These are phyloP conservation scores for Lithocarpus polystachyus DNA, from an alignment of 306 rosid genomes.

Conservation along the genomic window DNA sequence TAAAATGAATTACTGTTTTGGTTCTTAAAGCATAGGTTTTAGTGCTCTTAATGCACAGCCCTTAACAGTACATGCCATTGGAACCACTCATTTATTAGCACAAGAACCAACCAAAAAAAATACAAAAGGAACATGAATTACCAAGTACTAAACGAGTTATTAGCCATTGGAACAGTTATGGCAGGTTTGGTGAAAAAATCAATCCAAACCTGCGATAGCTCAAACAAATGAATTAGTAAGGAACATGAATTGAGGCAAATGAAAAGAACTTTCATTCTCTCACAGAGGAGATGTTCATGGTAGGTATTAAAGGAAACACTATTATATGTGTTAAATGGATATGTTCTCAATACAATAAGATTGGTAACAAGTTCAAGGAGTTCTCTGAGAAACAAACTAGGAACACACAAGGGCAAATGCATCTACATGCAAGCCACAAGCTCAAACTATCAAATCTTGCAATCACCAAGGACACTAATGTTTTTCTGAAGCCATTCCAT, in stretches of 20 bases:
- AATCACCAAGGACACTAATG: conserved; percentile 32
- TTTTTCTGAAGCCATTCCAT: conserved; percentile 40
- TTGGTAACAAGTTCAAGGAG: neutral
- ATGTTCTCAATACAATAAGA: conserved; percentile 13
- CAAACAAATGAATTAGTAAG: neutral
- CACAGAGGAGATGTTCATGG: neutral
- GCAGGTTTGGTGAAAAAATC: neutral
- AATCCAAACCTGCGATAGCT: neutral
- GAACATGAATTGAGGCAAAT: neutral
- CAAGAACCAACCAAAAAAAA: too few relatives aligned
- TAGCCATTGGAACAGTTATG: too few relatives aligned
- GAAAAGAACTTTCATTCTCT: neutral
- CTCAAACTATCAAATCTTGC: conserved; percentile 27
- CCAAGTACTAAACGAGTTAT: too few relatives aligned
- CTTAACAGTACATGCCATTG: too few relatives aligned
- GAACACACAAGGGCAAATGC: conserved; percentile 1
- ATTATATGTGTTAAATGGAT: neutral
- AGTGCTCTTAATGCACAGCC: too few relatives aligned
- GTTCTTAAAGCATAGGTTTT: too few relatives aligned
- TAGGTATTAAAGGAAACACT: neutral
- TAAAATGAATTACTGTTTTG: too few relatives aligned
- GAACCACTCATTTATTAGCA: too few relatives aligned
- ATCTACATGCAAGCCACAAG: conserved; percentile 5
- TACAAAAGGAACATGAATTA: too few relatives aligned
- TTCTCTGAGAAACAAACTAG: neutral